Base-by-base conservation (phyloP, 2,329 filamentous ascomycete genomes). In the Botrytis tulipae region DNA sequence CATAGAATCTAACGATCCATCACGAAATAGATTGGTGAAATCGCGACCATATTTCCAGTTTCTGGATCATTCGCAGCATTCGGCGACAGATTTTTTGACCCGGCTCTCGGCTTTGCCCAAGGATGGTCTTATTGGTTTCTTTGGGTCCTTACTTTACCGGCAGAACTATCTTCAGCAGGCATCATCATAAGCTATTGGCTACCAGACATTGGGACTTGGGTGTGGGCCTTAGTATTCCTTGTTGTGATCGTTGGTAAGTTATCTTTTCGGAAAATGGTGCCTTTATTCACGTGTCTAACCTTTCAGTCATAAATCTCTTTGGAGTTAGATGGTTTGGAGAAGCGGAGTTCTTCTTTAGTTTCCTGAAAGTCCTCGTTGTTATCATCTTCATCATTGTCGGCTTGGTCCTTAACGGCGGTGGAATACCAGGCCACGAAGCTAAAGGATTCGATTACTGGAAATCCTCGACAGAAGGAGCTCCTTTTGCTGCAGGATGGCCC, bases 281-380 rank as follows among this genome's bases (percentile, higher is more conserved):
- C 14, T 40, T 37, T 22, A 10, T 4, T 25, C 9, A 62, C 12
- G 29, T 62, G 32, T 35, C 60, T 62, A 37, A 62, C 18, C 2
- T 25, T 37, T n/a, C 37, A 1, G 85, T 83, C 0, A 89, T 94
- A 74, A 92, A 94, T 78, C 85, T 94, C 46, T 84, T 94, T 1
- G 91, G 91, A 1, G 90, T 94, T 1, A 88, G 90, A 78, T 88
- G 90, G 5, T 95, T 93, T 80, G 92, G 92, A n/a, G 92, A 95
- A 80, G 89, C 91, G 14, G 92, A 95, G 79, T 94, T 94, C 79
- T 94, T 92, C 91, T 87, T 94, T 25, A 91, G 85, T 87, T 85
- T 91, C n/a, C 82, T 94, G 80, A 94, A 94, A 80, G 86, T 94
- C 7, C 80, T 90, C 5, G 91, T 91, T 2, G 84, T 94, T 1